Evolutionary conservation across 352 stramenopile species (phyloP), one percentile per base, ranked within the genome.

Genomic region (Phytophthora fragariae): DNA sequence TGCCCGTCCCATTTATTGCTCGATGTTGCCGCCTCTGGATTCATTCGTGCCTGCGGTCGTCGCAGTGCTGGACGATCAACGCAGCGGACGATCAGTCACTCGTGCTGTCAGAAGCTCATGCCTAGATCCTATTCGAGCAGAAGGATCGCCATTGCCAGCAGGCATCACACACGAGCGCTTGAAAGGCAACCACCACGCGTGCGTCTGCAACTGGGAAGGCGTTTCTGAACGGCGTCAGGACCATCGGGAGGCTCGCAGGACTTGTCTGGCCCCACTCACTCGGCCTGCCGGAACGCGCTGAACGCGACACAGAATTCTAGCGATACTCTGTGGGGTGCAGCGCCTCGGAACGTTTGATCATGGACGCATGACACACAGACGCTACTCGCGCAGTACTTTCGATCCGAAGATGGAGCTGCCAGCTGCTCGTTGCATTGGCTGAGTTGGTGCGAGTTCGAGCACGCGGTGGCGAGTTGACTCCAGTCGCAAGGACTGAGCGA

Each of bases 271-370:
- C 17, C 10, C 53, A 72, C 54, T 62, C 35, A 12, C 49, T 50
- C 29, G 31, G 27, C 59, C 31, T 37, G 21, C 44, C 33, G 33
- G 50, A 41, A 59, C 19, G 41, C 19, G 17, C 29, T 62, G 35
- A 37, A 50, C 56, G n/a, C 14, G 31, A 55, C 56, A 53, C 41
- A 50, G 52, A 76, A 76, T 19, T 64, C 63, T 76, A 68, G 69
- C 39, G 49, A 68, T 47, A 15, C 15, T 67, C 21, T 67, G 57
- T 60, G 67, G 60, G 6, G 47, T 37, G 27, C 41, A 37, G 10
- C 6, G 5, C 44, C 15, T 50, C 17, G 17, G 17, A 15, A 21
- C 15, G 44, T 10, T 50, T 50, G 19, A 50, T 50, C 44, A 50
- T 6, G 5, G 44, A 50, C 19, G 17, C 44, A 0, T n/a, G 17